Conservation (phyloP, 2,329 filamentous ascomycete species). For the Stagonosporopsis rhizophila region DNA sequence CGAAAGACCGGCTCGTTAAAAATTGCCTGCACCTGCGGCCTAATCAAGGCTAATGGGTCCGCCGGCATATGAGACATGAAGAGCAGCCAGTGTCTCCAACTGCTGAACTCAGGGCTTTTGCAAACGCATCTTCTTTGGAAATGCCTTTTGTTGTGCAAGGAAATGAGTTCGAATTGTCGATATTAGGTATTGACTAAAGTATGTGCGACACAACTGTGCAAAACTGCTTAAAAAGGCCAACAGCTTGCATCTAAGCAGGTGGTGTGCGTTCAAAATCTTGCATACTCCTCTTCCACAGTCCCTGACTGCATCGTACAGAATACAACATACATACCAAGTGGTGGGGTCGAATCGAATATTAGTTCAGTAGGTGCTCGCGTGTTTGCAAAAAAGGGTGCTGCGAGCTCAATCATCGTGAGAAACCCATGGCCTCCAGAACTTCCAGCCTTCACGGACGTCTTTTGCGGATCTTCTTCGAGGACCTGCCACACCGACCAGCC, state of each 20-base stretch:
- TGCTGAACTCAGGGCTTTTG: too few species aligned
- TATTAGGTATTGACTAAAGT: constrained; percentile 15
- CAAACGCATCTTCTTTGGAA: too few species aligned
- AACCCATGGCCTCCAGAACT: constrained; percentile 51
- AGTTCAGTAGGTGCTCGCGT: neutral
- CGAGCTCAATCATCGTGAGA: constrained; percentile 20
- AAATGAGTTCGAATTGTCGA: neutral
- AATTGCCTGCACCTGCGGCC: constrained; percentile 38
- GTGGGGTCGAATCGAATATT: constrained; percentile 18
- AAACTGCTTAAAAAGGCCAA: neutral
- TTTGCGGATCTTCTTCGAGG: constrained; percentile 33
- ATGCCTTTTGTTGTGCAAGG: neutral
- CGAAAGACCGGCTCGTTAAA: constrained; percentile 32
- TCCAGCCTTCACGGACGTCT: constrained; percentile 50
- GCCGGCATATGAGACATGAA: constrained; percentile 3
- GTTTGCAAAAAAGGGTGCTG: neutral
- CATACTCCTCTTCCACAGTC: constrained; percentile 1
- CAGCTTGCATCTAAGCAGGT: neutral
- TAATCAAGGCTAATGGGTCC: constrained; percentile 30
- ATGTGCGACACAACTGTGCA: constrained; percentile 2
- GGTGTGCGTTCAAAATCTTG: constrained; percentile 16
- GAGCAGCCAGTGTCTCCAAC: neutral
- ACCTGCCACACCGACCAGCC: constrained; percentile 75
- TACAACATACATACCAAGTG: constrained; percentile 16
- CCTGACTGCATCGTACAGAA: constrained; percentile 5